phyloP scores from a whole-genome alignment of 2,329 filamentous ascomycete species.

The Neofusicoccum ribis region DNA sequence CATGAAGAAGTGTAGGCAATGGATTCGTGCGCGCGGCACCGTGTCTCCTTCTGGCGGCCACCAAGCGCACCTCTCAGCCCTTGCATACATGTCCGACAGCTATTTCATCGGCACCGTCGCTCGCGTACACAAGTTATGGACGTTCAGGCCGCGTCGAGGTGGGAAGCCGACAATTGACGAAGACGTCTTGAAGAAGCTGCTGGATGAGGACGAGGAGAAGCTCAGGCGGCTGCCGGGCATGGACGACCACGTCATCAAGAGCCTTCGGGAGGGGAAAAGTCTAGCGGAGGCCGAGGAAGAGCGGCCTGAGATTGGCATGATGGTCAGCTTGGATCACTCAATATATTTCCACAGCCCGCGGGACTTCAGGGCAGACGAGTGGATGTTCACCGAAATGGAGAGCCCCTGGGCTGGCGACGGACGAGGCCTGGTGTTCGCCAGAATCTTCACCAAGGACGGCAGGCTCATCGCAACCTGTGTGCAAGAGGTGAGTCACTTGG shows the following conservation, averaged over 20 bases:
- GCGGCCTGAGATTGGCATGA: conserved; percentile 72
- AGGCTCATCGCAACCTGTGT: conserved; percentile 75
- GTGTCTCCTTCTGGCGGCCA: conserved; percentile 74
- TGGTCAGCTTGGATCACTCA: conserved; percentile 75
- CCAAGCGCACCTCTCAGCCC: conserved; percentile 78
- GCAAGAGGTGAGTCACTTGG: conserved; percentile 63
- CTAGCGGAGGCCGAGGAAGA: conserved; percentile 51
- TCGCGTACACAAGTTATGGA: conserved; percentile 77
- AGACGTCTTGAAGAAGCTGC: conserved; percentile 45
- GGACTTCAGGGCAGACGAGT: conserved; percentile 59
- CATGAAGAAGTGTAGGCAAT: conserved; percentile 65
- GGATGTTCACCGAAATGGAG: conserved; percentile 79
- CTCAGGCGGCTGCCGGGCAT: conserved; percentile 45
- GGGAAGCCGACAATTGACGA: conserved; percentile 43
- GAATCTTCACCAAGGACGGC: conserved; percentile 70
- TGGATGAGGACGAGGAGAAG: conserved; percentile 46
- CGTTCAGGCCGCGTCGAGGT: conserved; percentile 58
- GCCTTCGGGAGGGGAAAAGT: conserved; percentile 42
- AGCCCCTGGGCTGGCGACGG: conserved; percentile 80
- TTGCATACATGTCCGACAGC: conserved; percentile 91
- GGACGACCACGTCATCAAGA: conserved; percentile 53
- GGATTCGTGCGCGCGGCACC: conserved; percentile 72
- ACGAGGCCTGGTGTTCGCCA: conserved; percentile 72
- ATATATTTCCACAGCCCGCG: conserved; percentile 57
- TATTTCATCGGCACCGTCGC: conserved; percentile 91